Evolutionary conservation across 495 filamentous ascomycete species (phyloP).

Genomic region (Neurospora sp.): DNA sequence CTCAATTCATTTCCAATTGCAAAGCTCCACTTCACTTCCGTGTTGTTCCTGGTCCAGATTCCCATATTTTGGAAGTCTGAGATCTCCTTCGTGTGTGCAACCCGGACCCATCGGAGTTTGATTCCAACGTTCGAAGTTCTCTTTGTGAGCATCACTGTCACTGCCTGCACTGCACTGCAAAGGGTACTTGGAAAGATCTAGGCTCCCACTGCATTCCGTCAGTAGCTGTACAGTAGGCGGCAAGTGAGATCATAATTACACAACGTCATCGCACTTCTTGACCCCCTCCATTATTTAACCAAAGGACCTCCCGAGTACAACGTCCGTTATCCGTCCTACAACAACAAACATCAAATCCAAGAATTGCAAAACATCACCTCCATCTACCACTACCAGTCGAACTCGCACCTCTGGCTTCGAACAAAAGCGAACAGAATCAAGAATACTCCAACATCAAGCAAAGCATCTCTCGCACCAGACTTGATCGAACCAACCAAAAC

Average conservation of each 20-base stretch:
- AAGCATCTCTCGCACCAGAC: background rate
- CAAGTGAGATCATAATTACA: background rate
- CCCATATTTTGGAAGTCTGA: background rate
- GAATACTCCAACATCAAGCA: background rate
- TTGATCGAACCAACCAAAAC: background rate
- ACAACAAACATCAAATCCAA: background rate
- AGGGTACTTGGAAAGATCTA: background rate
- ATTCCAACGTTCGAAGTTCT: background rate
- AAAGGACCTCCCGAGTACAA: background rate
- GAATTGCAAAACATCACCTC: background rate
- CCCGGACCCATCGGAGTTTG: background rate
- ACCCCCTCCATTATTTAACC: background rate
- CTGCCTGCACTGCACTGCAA: background rate
- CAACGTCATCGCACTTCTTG: background rate
- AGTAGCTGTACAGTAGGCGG: background rate
- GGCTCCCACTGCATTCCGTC: background rate
- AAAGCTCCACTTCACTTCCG: background rate
- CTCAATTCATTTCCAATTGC: background rate
- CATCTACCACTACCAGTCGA: background rate
- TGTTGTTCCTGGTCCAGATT: background rate
- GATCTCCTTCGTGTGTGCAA: background rate
- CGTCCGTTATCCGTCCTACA: background rate
- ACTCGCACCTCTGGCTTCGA: background rate
- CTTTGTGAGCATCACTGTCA: background rate
- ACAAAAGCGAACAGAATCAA: background rate